Evolutionary conservation across 2,329 filamentous ascomycete species (phyloP).

Genomic region (Hypoxylon sp.): DNA sequence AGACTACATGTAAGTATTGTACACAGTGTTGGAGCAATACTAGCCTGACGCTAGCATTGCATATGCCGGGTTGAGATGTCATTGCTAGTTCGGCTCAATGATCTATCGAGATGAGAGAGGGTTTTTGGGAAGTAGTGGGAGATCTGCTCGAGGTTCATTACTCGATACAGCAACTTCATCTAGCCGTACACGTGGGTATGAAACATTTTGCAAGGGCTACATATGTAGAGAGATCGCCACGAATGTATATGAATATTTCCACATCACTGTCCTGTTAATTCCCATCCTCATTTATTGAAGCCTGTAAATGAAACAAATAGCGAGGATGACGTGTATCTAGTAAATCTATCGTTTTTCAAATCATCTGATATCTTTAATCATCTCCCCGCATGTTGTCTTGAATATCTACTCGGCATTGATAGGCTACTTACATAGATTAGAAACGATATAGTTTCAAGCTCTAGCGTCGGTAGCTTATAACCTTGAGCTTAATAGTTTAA

Average conservation of each 20-base stretch:
- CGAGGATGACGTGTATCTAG: background rate
- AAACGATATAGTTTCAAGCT: background rate
- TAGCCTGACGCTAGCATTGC: slow-evolving; percentile 25
- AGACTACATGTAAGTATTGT: background rate
- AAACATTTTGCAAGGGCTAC: slow-evolving; percentile 25
- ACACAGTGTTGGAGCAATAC: background rate
- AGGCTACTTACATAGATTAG: too few species aligned
- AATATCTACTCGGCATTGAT: background rate
- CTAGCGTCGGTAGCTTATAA: background rate
- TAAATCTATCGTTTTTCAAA: background rate
- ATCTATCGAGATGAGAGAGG: slow-evolving; percentile 23
- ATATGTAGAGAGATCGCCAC: slow-evolving; percentile 23
- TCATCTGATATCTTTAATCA: background rate
- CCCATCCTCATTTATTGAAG: slow-evolving; percentile 8
- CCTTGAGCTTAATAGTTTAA: slow-evolving; percentile 7
- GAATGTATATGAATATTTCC: slow-evolving; percentile 39
- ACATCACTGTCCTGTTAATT: slow-evolving; percentile 1
- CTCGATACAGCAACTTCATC: slow-evolving; percentile 27
- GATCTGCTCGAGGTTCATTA: slow-evolving; percentile 11
- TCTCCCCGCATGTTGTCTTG: background rate
- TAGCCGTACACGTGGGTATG: slow-evolving; percentile 44
- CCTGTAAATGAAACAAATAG: background rate
- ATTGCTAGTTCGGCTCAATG: slow-evolving; percentile 25
- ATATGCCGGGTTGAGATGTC: slow-evolving; percentile 28
- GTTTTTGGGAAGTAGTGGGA: slow-evolving; percentile 2